Evolutionary conservation across 2,329 filamentous ascomycete genomes (phyloP), one percentile per base, ranked within the genome.

Genomic region (Chrysosporium queenslandicum): DNA sequence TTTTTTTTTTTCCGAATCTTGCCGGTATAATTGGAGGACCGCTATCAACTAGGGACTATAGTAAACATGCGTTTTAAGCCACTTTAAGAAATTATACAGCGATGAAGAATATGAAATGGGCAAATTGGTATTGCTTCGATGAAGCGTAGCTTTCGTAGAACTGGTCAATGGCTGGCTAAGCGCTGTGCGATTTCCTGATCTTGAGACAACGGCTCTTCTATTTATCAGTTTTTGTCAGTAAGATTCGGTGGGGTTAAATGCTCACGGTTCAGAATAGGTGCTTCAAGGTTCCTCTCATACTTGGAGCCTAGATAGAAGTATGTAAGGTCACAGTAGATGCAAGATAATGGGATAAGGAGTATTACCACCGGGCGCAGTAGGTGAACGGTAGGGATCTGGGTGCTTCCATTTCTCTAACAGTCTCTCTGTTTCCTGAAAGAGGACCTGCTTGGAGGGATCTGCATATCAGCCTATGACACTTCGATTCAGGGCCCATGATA

Each of bases 341-440:
- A 29, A 29, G 40, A 11, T 27, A 27, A n/a, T 12, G 29, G 29
- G 47, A 54, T 18, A 16, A 5, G 32, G 27, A 39, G 20, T 14
- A 79, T 58, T 75, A 92, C 91, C 92, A 78, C 92, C 92, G 9
- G 92, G 92, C 36, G 92, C 91, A 39, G 88, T 94, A 12, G 92
- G 92, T 59, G 85, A 81, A 61, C 80, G 77, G 68, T 95, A 97
- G 29, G 92, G 90, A 68, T 98, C 92, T 2, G 92, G 92, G 66
- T 98, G 92, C 74, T 97, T 97, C 91, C 91, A 98, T 70, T 84
- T 86, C 64, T 92, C 82, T 57, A 98, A 74, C 54, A 96, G 68
- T 61, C 85, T 85, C 70, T 97, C 90, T 3, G 92, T 91, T 73
- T 96, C 89, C 56, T 82, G 80, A 59, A 97, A 78, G 54, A 98